These are phyloP conservation scores for Auricularia cornea DNA, from an alignment of 768 basidiomycete genomes.

Conservation along the genomic window DNA sequence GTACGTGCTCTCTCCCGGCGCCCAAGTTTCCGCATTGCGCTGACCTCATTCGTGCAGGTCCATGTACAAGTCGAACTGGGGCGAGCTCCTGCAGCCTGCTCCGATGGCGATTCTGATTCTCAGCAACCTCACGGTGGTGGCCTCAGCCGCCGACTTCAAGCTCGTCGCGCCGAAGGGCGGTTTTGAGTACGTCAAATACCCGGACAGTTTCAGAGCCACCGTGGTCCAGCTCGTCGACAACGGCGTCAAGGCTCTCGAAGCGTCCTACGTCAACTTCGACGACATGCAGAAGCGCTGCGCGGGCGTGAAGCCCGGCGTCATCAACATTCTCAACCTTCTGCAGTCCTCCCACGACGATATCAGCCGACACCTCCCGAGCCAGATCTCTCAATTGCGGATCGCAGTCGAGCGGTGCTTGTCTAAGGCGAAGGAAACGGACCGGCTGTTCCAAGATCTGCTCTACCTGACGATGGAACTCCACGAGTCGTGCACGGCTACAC, in stretches of 20 bases:
- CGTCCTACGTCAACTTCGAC: not conserved
- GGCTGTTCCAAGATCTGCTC: not conserved
- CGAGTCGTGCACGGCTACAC: not conserved
- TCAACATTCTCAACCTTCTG: conserved; percentile 3
- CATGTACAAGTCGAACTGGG: not conserved
- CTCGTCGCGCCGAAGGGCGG: not conserved
- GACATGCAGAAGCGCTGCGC: conserved; percentile 1
- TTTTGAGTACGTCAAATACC: not conserved
- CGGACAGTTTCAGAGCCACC: not conserved
- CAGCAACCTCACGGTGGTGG: not conserved
- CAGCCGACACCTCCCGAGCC: not conserved
- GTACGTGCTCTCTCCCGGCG: no score
- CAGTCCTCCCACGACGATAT: not conserved
- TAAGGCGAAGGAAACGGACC: not conserved
- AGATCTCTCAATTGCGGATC: not conserved
- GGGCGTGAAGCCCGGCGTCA: not conserved
- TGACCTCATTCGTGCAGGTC: no score
- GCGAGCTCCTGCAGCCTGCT: conserved; percentile 1
- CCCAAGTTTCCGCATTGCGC: no score
- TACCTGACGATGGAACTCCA: conserved; percentile 1
- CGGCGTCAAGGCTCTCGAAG: not conserved
- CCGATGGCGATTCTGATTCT: not conserved
- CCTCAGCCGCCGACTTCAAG: not conserved
- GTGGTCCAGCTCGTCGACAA: not conserved
- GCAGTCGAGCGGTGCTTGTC: not conserved